Conservation (phyloP, 139 green algal species). For the Chlorella vulgaris region DNA sequence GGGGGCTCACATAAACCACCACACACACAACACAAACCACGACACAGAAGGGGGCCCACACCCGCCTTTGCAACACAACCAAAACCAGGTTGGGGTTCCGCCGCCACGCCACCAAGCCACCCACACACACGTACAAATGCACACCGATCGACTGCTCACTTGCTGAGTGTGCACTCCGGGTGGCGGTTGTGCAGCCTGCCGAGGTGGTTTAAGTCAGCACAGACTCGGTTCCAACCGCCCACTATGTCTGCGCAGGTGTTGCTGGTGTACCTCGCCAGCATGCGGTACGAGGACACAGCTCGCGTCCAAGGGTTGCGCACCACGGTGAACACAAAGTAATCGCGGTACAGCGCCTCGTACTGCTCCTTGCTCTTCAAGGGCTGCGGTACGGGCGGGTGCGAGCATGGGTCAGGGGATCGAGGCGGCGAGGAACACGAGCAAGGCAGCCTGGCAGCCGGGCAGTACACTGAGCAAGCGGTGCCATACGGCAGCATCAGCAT, state of each 20-base stretch:
- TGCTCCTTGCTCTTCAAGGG: not conserved
- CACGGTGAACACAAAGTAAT: conserved; percentile 27
- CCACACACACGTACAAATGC: not conserved
- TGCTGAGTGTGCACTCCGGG: conserved; percentile 24
- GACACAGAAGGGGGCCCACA: no score
- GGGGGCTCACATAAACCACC: no score
- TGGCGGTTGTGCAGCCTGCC: not conserved
- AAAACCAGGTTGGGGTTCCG: no score
- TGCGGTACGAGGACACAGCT: conserved; percentile 20
- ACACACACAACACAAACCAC: no score
- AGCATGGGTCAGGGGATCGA: not conserved
- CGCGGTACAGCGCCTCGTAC: not conserved
- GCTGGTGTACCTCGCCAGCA: conserved; percentile 21
- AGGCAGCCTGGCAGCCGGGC: not conserved
- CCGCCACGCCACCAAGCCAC: not conserved
- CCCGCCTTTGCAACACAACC: no score
- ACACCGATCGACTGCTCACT: not conserved
- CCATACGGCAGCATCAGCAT: no score
- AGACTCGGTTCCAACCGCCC: conserved; percentile 22
- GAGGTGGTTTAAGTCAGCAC: conserved; percentile 13
- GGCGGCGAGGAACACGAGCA: not conserved
- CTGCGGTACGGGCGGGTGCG: not conserved
- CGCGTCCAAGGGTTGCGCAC: conserved; percentile 30
- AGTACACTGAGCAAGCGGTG: no score
- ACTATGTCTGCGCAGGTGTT: conserved; percentile 6